phyloP scores from a whole-genome alignment of 202 grass and related monocot species.

The Brachypodium distachyon region DNA sequence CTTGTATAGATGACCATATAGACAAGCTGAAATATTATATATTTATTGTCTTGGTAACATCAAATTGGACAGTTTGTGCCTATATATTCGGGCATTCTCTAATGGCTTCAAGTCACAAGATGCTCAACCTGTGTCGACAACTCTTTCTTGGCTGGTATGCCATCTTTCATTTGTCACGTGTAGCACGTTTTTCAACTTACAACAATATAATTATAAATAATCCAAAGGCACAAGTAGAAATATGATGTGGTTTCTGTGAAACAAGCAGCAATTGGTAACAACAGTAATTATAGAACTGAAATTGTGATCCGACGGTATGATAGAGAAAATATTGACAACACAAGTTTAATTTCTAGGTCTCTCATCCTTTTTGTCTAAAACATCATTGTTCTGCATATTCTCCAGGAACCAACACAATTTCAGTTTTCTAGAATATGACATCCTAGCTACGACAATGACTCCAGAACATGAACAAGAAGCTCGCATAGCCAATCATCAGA shows the following conservation, averaged over 20 bases:
- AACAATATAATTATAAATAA: too few relatives aligned
- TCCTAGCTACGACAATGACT: neutral
- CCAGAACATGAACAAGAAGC: neutral
- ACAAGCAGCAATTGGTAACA: neutral
- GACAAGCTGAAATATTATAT: too few relatives aligned
- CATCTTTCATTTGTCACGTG: too few relatives aligned
- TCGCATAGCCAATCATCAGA: slow-evolving; percentile 28
- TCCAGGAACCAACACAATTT: neutral
- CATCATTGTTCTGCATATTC: slow-evolving; percentile 3
- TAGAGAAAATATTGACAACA: neutral
- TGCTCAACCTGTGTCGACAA: too few relatives aligned
- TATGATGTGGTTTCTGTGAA: neutral
- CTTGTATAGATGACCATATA: too few relatives aligned
- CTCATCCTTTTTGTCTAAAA: neutral
- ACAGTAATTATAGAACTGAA: neutral
- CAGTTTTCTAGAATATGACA: neutral
- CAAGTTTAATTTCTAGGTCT: neutral
- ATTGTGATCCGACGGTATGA: too few relatives aligned
- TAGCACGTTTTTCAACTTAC: too few relatives aligned
- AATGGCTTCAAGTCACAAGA: too few relatives aligned
- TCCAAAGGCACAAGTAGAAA: neutral
- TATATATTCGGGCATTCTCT: too few relatives aligned
- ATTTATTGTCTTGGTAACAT: too few relatives aligned
- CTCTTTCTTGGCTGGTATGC: too few relatives aligned
- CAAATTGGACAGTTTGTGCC: too few relatives aligned